Evolutionary conservation across 345 rosid species (phyloP), one percentile per base, ranked within the genome.

Genomic region (Syzygium grande): DNA sequence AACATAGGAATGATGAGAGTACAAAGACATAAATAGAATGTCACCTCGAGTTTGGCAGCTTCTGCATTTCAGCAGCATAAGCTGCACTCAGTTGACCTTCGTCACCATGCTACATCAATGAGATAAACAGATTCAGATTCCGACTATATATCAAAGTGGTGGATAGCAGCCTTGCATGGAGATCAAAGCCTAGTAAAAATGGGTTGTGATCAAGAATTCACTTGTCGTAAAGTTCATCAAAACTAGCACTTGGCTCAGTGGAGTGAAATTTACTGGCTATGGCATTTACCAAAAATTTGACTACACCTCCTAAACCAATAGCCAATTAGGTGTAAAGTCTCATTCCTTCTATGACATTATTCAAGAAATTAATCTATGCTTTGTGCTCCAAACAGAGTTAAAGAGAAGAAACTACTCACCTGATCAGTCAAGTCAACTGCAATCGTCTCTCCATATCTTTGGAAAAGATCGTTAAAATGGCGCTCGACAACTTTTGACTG

Each of bases 21-120:
- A 19, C 49, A 54, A 85, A 53, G 86, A 13, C 65, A 52, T 10
- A 84, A 30, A 84, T 86, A 87, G 89, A 88, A 84, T 88, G 91
- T 91, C 96, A 97, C 99, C 99, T 97, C 93, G 94, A 96, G 90
- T 93, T 89, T 87, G 95, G 94, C 94, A 95, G 93, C 95, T 89
- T 96, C 88, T 93, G 92, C 94, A 94, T 92, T 92, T 97, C 98
- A 59, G 93, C 90, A 87, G 97, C 96, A 91, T 92, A 97, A 85
- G 98, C 98, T 10, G 93, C 91, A 90, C 95, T 94, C 89, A 97
- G 86, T 87, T 89, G 93, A 91, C 99, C 99, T 93, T 97, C 99
- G 90, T 91, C 98, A 89, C 99, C 99, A 89, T 94, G 94, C 99
- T 97, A 89, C 83, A 73, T 6, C 49, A 73, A 73, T 13, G 7